Percentiles rank a stretch among this genome's conserved stretches.
These are phyloP conservation scores for Fusarium neocosmosporiellum DNA, from an alignment of 2,329 filamentous ascomycete species.

Conservation along the genomic window DNA sequence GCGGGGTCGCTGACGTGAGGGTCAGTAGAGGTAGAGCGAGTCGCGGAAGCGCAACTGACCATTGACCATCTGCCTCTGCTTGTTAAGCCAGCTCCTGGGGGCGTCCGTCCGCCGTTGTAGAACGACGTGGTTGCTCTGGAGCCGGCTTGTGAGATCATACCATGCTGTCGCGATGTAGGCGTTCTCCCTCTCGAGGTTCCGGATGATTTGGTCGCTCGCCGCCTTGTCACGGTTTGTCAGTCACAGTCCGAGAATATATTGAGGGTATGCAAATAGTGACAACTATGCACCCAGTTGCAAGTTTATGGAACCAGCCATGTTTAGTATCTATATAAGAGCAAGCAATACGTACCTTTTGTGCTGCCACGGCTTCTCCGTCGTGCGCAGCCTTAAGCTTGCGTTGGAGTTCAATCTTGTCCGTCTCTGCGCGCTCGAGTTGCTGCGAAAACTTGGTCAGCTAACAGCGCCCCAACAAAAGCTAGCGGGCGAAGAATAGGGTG, in stretches of 20 bases:
- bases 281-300: not conserved
- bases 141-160: constrained; percentile 82
- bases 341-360: constrained; percentile 62
- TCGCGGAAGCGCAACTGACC: constrained; percentile 60
- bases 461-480: not conserved
- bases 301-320: not conserved
- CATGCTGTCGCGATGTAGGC: constrained; percentile 83
- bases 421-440: constrained; percentile 70
- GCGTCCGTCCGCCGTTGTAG: constrained; percentile 79
- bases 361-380: constrained; percentile 59
- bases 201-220: constrained; percentile 66
- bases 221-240: constrained; percentile 51
- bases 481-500: not conserved
- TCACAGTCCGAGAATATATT: constrained; percentile 2
- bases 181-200: constrained; percentile 81
- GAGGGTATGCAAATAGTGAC: not conserved
- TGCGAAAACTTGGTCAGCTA: constrained; percentile 44
- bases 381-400: constrained; percentile 65
- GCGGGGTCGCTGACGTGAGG: constrained; percentile 56
- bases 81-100: constrained; percentile 85
- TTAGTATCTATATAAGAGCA: constrained; percentile 10
- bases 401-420: constrained; percentile 67
- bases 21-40: constrained; percentile 58
- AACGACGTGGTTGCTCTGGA: constrained; percentile 86
- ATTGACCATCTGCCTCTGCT: constrained; percentile 80